Percentiles rank a stretch among this genome's conserved stretches.
Evolutionary conservation across 2,329 filamentous ascomycete species (phyloP).

Genomic region (Nigrospora osmanthi): DNA sequence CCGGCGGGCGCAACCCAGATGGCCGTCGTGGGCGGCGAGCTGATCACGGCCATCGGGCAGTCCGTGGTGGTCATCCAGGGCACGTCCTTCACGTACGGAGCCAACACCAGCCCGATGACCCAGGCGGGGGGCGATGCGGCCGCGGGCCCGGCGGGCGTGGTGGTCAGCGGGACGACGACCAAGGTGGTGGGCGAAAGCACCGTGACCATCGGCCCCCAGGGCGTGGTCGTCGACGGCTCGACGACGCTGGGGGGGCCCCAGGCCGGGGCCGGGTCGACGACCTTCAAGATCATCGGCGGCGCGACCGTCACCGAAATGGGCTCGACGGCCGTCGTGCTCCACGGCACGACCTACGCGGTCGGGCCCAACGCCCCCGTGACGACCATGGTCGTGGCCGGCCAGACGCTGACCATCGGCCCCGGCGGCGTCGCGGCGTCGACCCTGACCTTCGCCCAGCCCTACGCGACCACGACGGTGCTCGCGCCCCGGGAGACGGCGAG

Average conservation of each 20-base stretch:
- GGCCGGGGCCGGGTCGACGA: slow-evolving; percentile 26
- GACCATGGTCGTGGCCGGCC: slow-evolving; percentile 36
- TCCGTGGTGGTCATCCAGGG: slow-evolving; percentile 31
- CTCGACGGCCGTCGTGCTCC: slow-evolving; percentile 40
- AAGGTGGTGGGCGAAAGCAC: background rate
- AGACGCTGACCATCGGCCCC: slow-evolving; percentile 44
- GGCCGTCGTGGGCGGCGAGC: slow-evolving; percentile 38
- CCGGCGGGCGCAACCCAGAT: slow-evolving; percentile 30
- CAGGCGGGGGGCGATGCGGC: background rate
- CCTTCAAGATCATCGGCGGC: slow-evolving; percentile 41
- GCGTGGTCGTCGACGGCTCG: background rate
- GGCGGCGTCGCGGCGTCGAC: slow-evolving; percentile 38
- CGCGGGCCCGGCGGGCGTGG: background rate
- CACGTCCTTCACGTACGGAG: slow-evolving; percentile 37
- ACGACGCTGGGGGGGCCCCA: slow-evolving; percentile 28
- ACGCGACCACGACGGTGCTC: slow-evolving; percentile 31
- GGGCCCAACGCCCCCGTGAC: slow-evolving; percentile 33
- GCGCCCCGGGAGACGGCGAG: slow-evolving; percentile 14
- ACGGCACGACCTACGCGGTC: slow-evolving; percentile 41
- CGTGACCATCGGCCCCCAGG: background rate
- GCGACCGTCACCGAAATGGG: slow-evolving; percentile 43
- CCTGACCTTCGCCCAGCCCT: slow-evolving; percentile 35
- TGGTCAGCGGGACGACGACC: slow-evolving; percentile 15
- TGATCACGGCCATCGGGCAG: slow-evolving; percentile 34
- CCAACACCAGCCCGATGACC: slow-evolving; percentile 22